phyloP scores from a whole-genome alignment of 805 yeast genomes.

The Saturnispora ahearnii region DNA sequence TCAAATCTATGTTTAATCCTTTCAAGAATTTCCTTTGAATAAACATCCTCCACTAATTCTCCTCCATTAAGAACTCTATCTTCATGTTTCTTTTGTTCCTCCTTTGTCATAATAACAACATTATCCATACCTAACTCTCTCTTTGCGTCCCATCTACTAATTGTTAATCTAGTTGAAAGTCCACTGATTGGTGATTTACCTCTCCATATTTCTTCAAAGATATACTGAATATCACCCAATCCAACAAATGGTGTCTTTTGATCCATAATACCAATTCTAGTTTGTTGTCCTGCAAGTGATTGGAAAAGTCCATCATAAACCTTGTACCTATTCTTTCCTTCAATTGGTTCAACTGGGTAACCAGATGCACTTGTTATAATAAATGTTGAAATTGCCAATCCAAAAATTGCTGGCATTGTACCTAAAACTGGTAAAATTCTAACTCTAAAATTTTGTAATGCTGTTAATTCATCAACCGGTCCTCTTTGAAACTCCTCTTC shows the following conservation, averaged over 20 bases:
- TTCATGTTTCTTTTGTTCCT: slow-evolving; percentile 79
- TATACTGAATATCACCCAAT: slow-evolving; percentile 64
- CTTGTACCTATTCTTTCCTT: slow-evolving; percentile 81
- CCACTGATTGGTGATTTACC: slow-evolving; percentile 88
- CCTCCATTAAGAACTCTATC: slow-evolving; percentile 60
- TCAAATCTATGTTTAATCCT: slow-evolving; percentile 53
- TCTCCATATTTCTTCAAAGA: slow-evolving; percentile 85
- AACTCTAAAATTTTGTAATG: slow-evolving; percentile 83
- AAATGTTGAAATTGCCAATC: slow-evolving; percentile 80
- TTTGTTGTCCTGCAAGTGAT: slow-evolving; percentile 78
- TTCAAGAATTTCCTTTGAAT: slow-evolving; percentile 47
- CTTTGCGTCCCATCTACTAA: slow-evolving; percentile 77
- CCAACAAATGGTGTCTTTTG: slow-evolving; percentile 66
- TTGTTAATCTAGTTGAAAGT: slow-evolving; percentile 66
- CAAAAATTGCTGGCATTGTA: slow-evolving; percentile 95
- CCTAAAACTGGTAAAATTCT: slow-evolving; percentile 94
- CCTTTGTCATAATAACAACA: slow-evolving; percentile 79
- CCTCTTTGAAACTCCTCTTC: slow-evolving; percentile 77
- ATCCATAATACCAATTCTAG: slow-evolving; percentile 62
- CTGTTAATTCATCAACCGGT: slow-evolving; percentile 76
- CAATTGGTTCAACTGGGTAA: slow-evolving; percentile 84
- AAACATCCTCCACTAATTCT: slow-evolving; percentile 54
- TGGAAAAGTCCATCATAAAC: slow-evolving; percentile 77
- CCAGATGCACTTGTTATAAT: slow-evolving; percentile 73
- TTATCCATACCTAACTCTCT: slow-evolving; percentile 63